These are phyloP conservation scores for Pseudogymnoascus sp. DNA, from an alignment of 2,329 filamentous ascomycete genomes.

Conservation along the genomic window DNA sequence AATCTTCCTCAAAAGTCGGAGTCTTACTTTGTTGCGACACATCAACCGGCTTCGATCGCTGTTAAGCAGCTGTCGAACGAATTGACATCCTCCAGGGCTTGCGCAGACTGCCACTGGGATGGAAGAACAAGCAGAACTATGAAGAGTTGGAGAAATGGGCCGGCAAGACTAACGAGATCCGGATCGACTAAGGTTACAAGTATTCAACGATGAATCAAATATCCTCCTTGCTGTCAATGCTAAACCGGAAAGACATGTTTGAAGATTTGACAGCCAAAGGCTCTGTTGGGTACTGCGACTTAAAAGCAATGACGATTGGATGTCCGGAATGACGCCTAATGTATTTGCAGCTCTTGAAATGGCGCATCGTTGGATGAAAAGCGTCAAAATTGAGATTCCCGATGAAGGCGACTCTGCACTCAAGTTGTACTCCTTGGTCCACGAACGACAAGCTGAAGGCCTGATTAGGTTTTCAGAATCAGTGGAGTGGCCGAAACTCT, in stretches of 20 bases:
- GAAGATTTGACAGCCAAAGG: neutral
- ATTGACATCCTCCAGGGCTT: too few species aligned
- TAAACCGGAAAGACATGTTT: neutral
- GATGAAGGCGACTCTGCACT: neutral
- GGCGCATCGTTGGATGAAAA: neutral
- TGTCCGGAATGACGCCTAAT: neutral
- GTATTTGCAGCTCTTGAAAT: neutral
- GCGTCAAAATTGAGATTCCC: neutral
- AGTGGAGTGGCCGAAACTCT: neutral
- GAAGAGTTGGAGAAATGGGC: too few species aligned
- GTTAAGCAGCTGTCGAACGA: too few species aligned
- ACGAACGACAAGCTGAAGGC: neutral
- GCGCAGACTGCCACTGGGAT: too few species aligned
- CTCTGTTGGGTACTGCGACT: neutral
- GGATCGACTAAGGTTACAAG: too few species aligned
- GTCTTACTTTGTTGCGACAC: too few species aligned
- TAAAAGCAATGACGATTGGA: neutral
- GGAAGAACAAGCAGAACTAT: too few species aligned
- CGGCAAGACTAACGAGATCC: too few species aligned
- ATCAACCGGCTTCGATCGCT: too few species aligned
- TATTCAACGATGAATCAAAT: too few species aligned
- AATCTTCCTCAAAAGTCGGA: too few species aligned
- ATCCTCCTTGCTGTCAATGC: neutral
- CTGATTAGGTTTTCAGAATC: neutral
- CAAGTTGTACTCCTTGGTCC: neutral